A percentile compares a stretch with the other conserved stretches of the same genome.
Conservation (phyloP, 768 basidiomycete species). For the Lentinula raphanica region DNA sequence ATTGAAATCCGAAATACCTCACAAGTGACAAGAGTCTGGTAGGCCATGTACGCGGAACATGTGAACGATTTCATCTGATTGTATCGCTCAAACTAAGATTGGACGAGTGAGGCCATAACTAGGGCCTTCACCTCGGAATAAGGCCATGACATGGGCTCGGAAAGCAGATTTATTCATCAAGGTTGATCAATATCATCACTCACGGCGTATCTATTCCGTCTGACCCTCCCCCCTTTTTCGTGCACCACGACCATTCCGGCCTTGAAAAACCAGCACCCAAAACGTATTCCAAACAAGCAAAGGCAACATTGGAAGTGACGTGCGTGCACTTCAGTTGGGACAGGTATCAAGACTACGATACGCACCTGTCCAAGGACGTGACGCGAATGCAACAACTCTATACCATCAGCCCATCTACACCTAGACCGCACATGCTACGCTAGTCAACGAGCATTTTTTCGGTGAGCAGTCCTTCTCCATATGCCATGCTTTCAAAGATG, state of each 20-base stretch:
- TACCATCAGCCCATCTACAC: not conserved
- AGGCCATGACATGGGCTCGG: conserved; percentile 40
- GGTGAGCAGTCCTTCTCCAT: conserved; percentile 82
- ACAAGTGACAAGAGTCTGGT: no score
- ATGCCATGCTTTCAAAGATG: conserved; percentile 93
- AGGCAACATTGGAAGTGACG: conserved; percentile 3
- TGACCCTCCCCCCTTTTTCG: no score
- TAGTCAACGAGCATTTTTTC: conserved; percentile 80
- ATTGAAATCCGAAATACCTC: no score
- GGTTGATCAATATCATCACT: conserved; percentile 44
- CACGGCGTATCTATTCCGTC: conserved; percentile 12
- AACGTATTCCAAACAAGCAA: no score
- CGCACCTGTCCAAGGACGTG: conserved; percentile 48
- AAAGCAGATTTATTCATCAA: conserved; percentile 21
- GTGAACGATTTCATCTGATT: no score
- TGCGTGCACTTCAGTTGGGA: conserved; percentile 2
- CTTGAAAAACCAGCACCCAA: not conserved
- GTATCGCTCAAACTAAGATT: no score
- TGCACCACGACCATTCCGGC: no score
- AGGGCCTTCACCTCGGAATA: no score
- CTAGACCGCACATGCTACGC: no score
- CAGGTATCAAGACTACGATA: conserved; percentile 42
- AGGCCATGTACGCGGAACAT: no score
- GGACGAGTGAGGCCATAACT: no score
- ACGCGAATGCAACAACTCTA: not conserved